Evolutionary conservation across 495 filamentous ascomycete genomes (phyloP).

Genomic region (Hyaloscypha variabilis): DNA sequence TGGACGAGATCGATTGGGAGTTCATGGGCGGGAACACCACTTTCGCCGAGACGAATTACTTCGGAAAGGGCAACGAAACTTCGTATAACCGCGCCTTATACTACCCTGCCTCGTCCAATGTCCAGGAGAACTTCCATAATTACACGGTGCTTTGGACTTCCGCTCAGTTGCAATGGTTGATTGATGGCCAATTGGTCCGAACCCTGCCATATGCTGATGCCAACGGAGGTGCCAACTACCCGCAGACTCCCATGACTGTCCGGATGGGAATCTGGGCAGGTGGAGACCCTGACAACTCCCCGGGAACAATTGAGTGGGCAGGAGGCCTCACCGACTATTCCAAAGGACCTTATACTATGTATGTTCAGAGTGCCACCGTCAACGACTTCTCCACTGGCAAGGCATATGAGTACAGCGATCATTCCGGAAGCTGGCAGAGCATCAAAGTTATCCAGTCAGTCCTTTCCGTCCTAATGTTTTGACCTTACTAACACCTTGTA

Average conservation of each 20-base stretch:
- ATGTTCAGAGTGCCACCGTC: conserved; percentile 65
- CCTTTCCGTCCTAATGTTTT: background rate
- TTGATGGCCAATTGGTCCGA: conserved; percentile 70
- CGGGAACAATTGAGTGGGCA: conserved; percentile 70
- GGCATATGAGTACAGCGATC: conserved; percentile 70
- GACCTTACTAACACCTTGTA: conserved; percentile 30
- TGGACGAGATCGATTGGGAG: conserved; percentile 93
- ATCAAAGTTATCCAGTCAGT: conserved; percentile 69
- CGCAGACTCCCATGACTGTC: conserved; percentile 85
- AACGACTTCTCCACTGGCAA: conserved; percentile 70
- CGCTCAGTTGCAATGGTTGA: conserved; percentile 68
- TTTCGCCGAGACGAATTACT: conserved; percentile 79
- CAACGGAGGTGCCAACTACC: conserved; percentile 66
- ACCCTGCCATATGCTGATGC: conserved; percentile 66
- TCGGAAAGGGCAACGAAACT: conserved; percentile 77
- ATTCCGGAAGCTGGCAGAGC: conserved; percentile 66
- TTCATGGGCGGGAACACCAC: conserved; percentile 69
- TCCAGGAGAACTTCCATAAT: conserved; percentile 65
- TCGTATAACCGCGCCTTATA: conserved; percentile 63
- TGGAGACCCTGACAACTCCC: conserved; percentile 66
- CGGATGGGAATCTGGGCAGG: conserved; percentile 87
- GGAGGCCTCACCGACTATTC: conserved; percentile 75
- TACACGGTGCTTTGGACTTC: conserved; percentile 86
- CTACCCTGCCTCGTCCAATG: conserved; percentile 54
- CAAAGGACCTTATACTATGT: conserved; percentile 75